phyloP scores from a whole-genome alignment of 2,329 filamentous ascomycete genomes.

The Elsinoe perseae region DNA sequence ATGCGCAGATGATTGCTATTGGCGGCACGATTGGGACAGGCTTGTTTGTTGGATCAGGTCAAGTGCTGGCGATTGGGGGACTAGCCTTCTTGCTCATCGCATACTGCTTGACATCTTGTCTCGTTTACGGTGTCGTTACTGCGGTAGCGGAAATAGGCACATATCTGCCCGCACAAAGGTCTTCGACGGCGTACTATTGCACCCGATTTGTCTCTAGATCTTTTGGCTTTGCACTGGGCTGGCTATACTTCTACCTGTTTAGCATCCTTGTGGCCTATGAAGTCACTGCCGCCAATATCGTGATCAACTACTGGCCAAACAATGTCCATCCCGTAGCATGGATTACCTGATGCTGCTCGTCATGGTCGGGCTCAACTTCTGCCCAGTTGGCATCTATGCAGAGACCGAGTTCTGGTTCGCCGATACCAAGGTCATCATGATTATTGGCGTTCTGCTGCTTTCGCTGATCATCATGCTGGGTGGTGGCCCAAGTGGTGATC shows the following conservation, averaged over 20 bases:
- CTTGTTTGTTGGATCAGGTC: conserved; percentile 27
- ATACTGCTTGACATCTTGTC: conserved; percentile 31
- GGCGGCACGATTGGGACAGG: conserved; percentile 21
- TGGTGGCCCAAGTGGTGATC: conserved; percentile 32
- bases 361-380: conserved; percentile 22
- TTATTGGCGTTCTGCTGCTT: conserved; percentile 33
- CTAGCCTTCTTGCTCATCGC: conserved; percentile 33
- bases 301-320: conserved; percentile 24
- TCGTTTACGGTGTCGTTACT: conserved; percentile 38
- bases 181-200: conserved; percentile 47
- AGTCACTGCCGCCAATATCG: conserved; percentile 24
- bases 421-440: conserved; percentile 32
- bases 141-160: conserved; percentile 51
- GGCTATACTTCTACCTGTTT: conserved; percentile 28
- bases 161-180: conserved; percentile 46
- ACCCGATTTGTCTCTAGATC: conserved; percentile 32
- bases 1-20: conserved; percentile 15
- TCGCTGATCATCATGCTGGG: conserved; percentile 34
- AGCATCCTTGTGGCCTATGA: conserved; percentile 23
- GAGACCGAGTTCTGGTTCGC: conserved; percentile 21
- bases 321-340: conserved; percentile 20
- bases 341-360: conserved; percentile 18
- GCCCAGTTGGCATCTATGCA: conserved; percentile 23
- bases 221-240: conserved; percentile 30
- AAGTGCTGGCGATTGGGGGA: conserved; percentile 24